Percentiles rank a stretch among this genome's conserved stretches.
Conservation (phyloP, 2,329 filamentous ascomycete genomes). For the Trichophyton simii region DNA sequence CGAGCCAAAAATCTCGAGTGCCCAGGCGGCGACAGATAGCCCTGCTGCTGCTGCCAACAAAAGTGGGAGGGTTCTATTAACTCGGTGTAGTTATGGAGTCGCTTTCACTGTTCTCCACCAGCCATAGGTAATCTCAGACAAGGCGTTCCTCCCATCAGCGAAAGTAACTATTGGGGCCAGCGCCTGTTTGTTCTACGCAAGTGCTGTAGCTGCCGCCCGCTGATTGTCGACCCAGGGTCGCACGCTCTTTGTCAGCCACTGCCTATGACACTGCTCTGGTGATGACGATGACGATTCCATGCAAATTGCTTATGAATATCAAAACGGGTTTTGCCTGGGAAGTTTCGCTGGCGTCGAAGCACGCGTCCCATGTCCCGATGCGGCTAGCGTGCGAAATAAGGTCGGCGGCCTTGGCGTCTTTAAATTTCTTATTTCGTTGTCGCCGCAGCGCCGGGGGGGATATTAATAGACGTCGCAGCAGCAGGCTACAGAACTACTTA, state of each 20-base stretch:
- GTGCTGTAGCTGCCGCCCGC: not conserved
- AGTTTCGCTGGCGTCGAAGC: not conserved
- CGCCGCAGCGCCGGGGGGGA: not conserved
- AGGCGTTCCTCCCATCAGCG: no score
- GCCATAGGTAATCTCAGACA: not conserved
- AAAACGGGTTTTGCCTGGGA: not conserved
- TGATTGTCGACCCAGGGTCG: not conserved
- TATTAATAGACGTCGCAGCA: not conserved
- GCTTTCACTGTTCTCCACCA: not conserved
- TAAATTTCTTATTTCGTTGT: not conserved
- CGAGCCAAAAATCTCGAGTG: not conserved
- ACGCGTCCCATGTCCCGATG: not conserved
- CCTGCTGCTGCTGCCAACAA: not conserved
- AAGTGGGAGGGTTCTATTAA: not conserved
- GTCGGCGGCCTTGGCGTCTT: slow-evolving; percentile 3
- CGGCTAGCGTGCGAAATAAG: not conserved
- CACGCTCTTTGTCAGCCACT: not conserved
- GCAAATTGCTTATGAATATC: not conserved
- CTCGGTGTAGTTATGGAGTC: not conserved
- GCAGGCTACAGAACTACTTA: no score
- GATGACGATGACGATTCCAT: no score
- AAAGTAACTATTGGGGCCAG: not conserved
- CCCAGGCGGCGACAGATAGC: not conserved
- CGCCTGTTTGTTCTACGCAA: not conserved
- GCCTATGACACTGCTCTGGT: not conserved